Evolutionary conservation across 2,329 filamentous ascomycete genomes (phyloP).

Genomic region (Diaporthe amygdali): DNA sequence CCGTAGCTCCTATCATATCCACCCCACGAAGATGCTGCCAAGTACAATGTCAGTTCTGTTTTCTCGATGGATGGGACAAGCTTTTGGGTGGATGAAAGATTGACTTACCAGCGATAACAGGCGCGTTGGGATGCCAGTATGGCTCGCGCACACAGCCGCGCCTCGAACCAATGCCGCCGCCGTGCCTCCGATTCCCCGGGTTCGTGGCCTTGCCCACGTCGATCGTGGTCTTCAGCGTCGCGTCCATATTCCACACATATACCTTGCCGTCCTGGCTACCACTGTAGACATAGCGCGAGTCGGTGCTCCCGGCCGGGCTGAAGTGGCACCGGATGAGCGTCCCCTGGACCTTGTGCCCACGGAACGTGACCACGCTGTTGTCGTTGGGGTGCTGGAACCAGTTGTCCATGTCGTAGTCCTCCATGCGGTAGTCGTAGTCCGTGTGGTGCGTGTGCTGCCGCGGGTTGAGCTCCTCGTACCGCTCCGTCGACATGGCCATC

Average conservation of each 20-base stretch:
- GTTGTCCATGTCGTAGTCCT: slow-evolving; percentile 66
- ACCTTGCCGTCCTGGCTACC: slow-evolving; percentile 90
- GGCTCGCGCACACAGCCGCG: slow-evolving; percentile 84
- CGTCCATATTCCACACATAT: slow-evolving; percentile 93
- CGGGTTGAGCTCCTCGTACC: slow-evolving; percentile 62
- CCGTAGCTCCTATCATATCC: slow-evolving; percentile 75
- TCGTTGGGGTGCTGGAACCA: slow-evolving; percentile 81
- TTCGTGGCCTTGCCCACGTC: slow-evolving; percentile 75
- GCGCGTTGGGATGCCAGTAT: slow-evolving; percentile 87
- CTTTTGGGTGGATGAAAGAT: neutral
- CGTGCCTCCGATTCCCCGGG: neutral
- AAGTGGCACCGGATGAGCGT: slow-evolving; percentile 97
- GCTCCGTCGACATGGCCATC: slow-evolving; percentile 80
- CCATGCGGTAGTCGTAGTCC: slow-evolving; percentile 77
- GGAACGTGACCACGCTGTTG: slow-evolving; percentile 91
- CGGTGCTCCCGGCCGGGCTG: slow-evolving; percentile 82
- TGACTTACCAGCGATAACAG: slow-evolving; percentile 71
- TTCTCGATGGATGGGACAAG: neutral
- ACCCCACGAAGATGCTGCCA: slow-evolving; percentile 79
- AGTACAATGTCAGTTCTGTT: neutral
- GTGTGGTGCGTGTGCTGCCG: slow-evolving; percentile 57
- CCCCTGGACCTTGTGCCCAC: slow-evolving; percentile 85
- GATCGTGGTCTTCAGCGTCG: slow-evolving; percentile 77
- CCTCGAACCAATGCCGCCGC: slow-evolving; percentile 18
- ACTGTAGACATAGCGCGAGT: slow-evolving; percentile 91